A percentile compares a stretch with the other conserved stretches of the same genome.
phyloP scores from a whole-genome alignment of 345 rosid genomes.

The Gossypium herbaceum region DNA sequence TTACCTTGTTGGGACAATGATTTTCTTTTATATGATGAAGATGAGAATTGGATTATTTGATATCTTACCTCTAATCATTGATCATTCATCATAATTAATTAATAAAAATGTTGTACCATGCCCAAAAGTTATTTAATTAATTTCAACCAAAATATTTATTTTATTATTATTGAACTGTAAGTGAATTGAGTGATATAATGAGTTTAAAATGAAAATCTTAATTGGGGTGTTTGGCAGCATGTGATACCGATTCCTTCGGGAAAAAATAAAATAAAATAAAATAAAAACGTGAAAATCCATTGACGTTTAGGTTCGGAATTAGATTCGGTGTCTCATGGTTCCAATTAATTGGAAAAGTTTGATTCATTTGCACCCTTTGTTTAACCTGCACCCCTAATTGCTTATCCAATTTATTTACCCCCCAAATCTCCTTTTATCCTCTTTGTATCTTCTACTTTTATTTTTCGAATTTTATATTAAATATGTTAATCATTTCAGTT shows the following conservation, averaged over 20 bases:
- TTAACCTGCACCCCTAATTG: conserved; percentile 4
- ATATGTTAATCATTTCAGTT: too few relatives aligned
- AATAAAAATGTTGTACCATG: not conserved
- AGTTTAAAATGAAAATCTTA: too few relatives aligned
- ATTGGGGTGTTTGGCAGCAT: not conserved
- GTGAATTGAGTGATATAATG: too few relatives aligned
- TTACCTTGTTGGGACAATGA: too few relatives aligned
- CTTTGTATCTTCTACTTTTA: not conserved
- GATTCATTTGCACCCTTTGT: not conserved
- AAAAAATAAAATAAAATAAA: not conserved
- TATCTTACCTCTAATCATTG: not conserved
- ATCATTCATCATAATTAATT: not conserved
- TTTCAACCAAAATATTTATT: not conserved
- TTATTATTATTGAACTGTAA: too few relatives aligned
- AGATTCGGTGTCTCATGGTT: conserved; percentile 11
- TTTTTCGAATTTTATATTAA: too few relatives aligned
- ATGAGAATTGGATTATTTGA: too few relatives aligned
- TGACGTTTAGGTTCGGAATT: conserved; percentile 11
- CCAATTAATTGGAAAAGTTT: conserved; percentile 6
- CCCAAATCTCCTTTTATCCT: not conserved
- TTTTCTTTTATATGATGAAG: too few relatives aligned
- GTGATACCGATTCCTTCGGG: not conserved
- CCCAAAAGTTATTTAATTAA: not conserved
- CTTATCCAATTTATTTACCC: conserved; percentile 1
- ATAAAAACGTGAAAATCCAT: not conserved